Conservation (phyloP, 352 stramenopile genomes). For the Phytophthora sp. region DNA sequence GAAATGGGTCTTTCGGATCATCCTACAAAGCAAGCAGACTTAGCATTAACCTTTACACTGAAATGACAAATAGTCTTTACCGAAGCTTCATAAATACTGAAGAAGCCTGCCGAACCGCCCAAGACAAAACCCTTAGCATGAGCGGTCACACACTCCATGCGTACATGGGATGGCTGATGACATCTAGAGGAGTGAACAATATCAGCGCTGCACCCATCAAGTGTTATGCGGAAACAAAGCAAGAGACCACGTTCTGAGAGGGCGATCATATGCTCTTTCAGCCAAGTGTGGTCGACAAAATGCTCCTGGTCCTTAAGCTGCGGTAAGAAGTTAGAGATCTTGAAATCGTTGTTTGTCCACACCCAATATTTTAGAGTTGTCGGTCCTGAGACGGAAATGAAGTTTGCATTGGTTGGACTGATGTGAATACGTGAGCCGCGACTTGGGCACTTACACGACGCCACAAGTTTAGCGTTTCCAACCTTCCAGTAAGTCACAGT, state of each 20-base stretch:
- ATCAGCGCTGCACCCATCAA: slow-evolving; percentile 61
- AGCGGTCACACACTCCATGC: slow-evolving; percentile 69
- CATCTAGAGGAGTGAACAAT: slow-evolving; percentile 71
- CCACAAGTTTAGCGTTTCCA: slow-evolving; percentile 74
- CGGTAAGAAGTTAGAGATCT: slow-evolving; percentile 78
- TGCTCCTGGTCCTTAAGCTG: slow-evolving; percentile 81
- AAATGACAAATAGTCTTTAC: slow-evolving; percentile 21
- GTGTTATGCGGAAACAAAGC: slow-evolving; percentile 62
- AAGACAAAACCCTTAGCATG: slow-evolving; percentile 81
- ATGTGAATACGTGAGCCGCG: slow-evolving; percentile 73
- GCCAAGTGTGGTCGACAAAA: slow-evolving; percentile 83
- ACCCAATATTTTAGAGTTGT: slow-evolving; percentile 84
- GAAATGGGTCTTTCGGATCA: slow-evolving; percentile 78
- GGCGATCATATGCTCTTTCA: slow-evolving; percentile 73
- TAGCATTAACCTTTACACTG: neutral
- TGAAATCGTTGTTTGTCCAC: slow-evolving; percentile 80
- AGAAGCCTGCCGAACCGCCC: slow-evolving; percentile 71
- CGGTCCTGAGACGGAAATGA: slow-evolving; percentile 77
- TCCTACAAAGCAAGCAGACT: slow-evolving; percentile 55
- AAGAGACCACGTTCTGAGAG: slow-evolving; percentile 73
- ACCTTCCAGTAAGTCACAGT: slow-evolving; percentile 86
- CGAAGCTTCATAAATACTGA: slow-evolving; percentile 78
- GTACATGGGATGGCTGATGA: slow-evolving; percentile 70
- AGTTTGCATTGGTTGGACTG: slow-evolving; percentile 68
- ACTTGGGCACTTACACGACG: slow-evolving; percentile 71